phyloP scores from a whole-genome alignment of 345 rosid genomes.

The Microthlaspi erraticum region DNA sequence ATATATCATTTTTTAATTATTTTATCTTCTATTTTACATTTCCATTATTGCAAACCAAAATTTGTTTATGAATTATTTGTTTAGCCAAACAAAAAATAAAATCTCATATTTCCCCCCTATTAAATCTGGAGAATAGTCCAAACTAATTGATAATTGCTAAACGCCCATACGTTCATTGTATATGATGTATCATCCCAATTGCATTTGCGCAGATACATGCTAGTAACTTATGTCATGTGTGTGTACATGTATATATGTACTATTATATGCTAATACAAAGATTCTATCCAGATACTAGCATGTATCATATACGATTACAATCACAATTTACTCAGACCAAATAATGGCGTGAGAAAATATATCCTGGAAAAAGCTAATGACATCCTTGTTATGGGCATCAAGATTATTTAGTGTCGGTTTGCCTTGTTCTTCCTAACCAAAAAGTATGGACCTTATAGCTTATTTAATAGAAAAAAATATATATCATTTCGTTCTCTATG shows the following conservation, averaged over 20 bases:
- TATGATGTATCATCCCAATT: background rate
- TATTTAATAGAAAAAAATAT: too few relatives aligned
- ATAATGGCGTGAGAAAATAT: background rate
- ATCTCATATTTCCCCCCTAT: background rate
- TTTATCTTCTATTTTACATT: background rate
- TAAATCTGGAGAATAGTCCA: constrained; percentile 7
- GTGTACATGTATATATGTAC: background rate
- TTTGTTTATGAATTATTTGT: background rate
- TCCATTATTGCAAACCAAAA: background rate
- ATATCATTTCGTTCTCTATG: background rate
- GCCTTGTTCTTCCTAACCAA: background rate
- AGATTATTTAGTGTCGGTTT: constrained; percentile 9
- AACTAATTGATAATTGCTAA: background rate
- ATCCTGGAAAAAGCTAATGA: background rate
- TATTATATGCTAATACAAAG: too few relatives aligned
- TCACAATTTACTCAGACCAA: background rate
- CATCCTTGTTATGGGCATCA: constrained; percentile 17
- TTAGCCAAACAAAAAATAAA: background rate
- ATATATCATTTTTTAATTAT: too few relatives aligned
- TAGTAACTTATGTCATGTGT: background rate
- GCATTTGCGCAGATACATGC: constrained; percentile 16
- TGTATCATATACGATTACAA: too few relatives aligned
- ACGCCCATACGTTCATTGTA: constrained; percentile 18
- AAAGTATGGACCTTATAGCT: background rate
- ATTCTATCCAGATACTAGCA: too few relatives aligned